Evolutionary conservation across 2,329 filamentous ascomycete genomes (phyloP).

Genomic region (Erysiphe pulchra): DNA sequence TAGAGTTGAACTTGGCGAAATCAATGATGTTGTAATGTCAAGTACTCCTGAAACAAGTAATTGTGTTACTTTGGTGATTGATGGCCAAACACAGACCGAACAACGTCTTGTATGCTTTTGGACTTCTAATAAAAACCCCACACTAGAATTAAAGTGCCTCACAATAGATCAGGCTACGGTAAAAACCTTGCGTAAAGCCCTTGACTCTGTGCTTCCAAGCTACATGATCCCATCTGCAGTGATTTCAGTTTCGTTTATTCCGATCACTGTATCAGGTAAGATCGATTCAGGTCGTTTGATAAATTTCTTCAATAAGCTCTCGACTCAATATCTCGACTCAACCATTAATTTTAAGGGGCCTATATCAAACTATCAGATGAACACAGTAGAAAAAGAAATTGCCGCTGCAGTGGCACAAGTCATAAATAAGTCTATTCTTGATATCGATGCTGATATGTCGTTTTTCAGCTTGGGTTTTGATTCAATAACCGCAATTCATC

Average conservation of each 20-base stretch:
- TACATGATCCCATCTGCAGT: conserved; percentile 65
- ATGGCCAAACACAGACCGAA: conserved; percentile 14
- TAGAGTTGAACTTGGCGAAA: conserved; percentile 53
- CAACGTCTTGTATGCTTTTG: conserved; percentile 45
- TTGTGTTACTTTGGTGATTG: conserved; percentile 35
- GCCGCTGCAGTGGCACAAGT: conserved; percentile 25
- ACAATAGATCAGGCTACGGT: conserved; percentile 15
- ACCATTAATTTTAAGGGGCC: conserved; percentile 6
- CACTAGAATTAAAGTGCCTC: conserved; percentile 11
- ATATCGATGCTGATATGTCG: conserved; percentile 38
- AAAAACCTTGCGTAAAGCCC: conserved; percentile 23
- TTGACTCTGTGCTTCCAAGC: conserved; percentile 31
- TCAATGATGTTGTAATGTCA: conserved; percentile 32
- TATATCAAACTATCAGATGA: conserved; percentile 18
- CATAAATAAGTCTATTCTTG: conserved; percentile 18
- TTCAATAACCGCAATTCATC: conserved; percentile 53
- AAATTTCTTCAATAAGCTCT: conserved; percentile 21
- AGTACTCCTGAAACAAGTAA: conserved; percentile 21
- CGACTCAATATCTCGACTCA: conserved; percentile 18
- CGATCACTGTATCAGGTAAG: conserved; percentile 52
- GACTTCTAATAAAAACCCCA: conserved; percentile 18
- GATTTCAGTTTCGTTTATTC: conserved; percentile 42
- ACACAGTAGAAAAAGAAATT: conserved; percentile 27
- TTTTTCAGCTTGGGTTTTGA: conserved; percentile 62
- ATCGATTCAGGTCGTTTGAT: conserved; percentile 33